These are phyloP conservation scores for Periconia macrospinosa DNA, from an alignment of 2,329 filamentous ascomycete species.

Conservation along the genomic window DNA sequence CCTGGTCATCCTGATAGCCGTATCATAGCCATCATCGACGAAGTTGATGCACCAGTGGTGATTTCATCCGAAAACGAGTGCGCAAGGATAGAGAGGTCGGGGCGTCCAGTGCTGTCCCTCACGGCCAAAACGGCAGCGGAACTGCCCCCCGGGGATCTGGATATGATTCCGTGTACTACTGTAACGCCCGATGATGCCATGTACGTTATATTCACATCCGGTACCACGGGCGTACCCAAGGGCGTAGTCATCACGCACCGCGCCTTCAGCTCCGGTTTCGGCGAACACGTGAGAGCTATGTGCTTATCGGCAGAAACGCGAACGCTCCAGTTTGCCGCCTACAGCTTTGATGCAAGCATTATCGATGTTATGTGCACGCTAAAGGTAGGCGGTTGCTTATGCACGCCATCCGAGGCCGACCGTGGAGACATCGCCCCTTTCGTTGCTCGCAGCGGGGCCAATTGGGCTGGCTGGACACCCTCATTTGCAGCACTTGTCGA, in stretches of 20 bases:
- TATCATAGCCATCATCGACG: conserved; percentile 34
- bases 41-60: conserved; percentile 29
- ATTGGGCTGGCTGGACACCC: conserved; percentile 4
- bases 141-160: too few species aligned
- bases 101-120: too few species aligned
- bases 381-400: conserved; percentile 62
- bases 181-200: neutral
- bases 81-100: too few species aligned
- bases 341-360: conserved; percentile 59
- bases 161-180: too few species aligned
- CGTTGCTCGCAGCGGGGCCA: conserved; percentile 36
- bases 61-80: too few species aligned
- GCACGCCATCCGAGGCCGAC: conserved; percentile 56
- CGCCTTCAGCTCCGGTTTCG: conserved; percentile 1
- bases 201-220: conserved; percentile 19
- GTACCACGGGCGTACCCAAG: conserved; percentile 21
- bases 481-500: conserved; percentile 13
- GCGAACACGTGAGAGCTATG: too few species aligned
- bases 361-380: conserved; percentile 59
- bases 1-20: neutral
- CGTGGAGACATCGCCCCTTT: conserved; percentile 55
- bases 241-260: conserved; percentile 18
- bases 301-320: conserved; percentile 11
- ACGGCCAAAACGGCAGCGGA: too few species aligned
- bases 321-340: conserved; percentile 56